Evolutionary conservation across 129 eudicot genomes (phyloP).

Genomic region (Lactuca saligna): DNA sequence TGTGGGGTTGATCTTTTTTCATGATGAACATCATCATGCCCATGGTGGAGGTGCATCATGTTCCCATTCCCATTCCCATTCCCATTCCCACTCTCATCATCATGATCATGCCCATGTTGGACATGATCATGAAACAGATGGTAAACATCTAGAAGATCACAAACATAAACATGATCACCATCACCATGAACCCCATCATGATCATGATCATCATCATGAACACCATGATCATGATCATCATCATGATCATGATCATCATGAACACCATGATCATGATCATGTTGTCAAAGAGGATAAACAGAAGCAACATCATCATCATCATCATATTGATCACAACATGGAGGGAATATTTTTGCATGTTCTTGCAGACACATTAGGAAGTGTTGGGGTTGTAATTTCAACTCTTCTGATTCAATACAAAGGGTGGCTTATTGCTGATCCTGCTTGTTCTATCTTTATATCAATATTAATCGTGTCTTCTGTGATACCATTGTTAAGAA

Average conservation of each 20-base stretch:
- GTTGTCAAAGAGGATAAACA: slow-evolving; percentile 19
- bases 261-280: slow-evolving; percentile 15
- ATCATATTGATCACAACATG: slow-evolving; percentile 93
- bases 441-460: slow-evolving; percentile 88
- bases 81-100: slow-evolving; percentile 23
- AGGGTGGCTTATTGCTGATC: slow-evolving; percentile 98
- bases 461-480: slow-evolving; percentile 78
- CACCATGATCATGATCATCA: slow-evolving; percentile 12
- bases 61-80: slow-evolving; percentile 55
- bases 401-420: slow-evolving; percentile 84
- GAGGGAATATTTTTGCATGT: slow-evolving; percentile 99
- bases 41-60: slow-evolving; percentile 80
- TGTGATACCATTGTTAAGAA: slow-evolving; percentile 79
- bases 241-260: slow-evolving; percentile 22
- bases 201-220: slow-evolving; percentile 19
- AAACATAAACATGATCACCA: slow-evolving; percentile 20
- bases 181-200: slow-evolving; percentile 22
- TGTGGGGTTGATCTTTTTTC: slow-evolving; percentile 87
- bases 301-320: slow-evolving; percentile 58
- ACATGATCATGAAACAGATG: slow-evolving; percentile 2
- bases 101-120: slow-evolving; percentile 14
- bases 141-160: neutral
- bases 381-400: slow-evolving; percentile 89
- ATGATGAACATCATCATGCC: slow-evolving; percentile 98
- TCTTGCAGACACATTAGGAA: slow-evolving; percentile 93